These are phyloP conservation scores for Austroboletus niveus DNA, from an alignment of 1,284 basidiomycete genomes.

Conservation along the genomic window DNA sequence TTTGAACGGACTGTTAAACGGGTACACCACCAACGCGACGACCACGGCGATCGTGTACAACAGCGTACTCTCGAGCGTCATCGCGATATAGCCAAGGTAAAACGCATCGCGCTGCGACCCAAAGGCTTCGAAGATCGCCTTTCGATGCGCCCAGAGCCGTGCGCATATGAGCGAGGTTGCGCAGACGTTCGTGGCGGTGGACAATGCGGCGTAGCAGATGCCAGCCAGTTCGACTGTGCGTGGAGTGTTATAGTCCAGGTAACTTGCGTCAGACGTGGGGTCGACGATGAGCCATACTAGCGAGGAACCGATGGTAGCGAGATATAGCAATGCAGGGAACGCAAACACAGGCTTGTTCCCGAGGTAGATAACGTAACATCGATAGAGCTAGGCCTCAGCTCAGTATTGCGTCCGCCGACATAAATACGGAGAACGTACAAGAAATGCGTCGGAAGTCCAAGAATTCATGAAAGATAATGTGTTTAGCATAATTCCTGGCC, in stretches of 20 bases:
- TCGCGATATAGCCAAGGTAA: conserved; percentile 23
- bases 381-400: conserved; percentile 19
- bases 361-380: conserved; percentile 23
- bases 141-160: conserved; percentile 18
- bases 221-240: conserved; percentile 14
- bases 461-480: conserved; percentile 22
- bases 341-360: conserved; percentile 2
- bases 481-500: conserved; percentile 15
- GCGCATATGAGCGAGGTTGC: conserved; percentile 13
- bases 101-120: conserved; percentile 15
- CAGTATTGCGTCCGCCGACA: neutral
- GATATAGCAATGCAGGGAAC: conserved; percentile 11
- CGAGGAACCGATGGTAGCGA: conserved; percentile 16
- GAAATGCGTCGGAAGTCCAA: conserved; percentile 24
- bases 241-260: neutral
- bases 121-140: conserved; percentile 3
- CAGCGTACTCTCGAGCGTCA: conserved; percentile 28
- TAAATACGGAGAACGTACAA: conserved; percentile 11
- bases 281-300: conserved; percentile 15
- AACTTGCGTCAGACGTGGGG: conserved; percentile 10
- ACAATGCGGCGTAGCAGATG: conserved; percentile 15
- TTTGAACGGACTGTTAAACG: conserved; percentile 16
- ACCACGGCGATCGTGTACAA: conserved; percentile 19
- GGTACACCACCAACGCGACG: conserved; percentile 11
- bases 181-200: conserved; percentile 14